Percentiles rank a stretch among this genome's conserved stretches.
phyloP scores from a whole-genome alignment of 345 rosid genomes.

The Moricandia arvensis region DNA sequence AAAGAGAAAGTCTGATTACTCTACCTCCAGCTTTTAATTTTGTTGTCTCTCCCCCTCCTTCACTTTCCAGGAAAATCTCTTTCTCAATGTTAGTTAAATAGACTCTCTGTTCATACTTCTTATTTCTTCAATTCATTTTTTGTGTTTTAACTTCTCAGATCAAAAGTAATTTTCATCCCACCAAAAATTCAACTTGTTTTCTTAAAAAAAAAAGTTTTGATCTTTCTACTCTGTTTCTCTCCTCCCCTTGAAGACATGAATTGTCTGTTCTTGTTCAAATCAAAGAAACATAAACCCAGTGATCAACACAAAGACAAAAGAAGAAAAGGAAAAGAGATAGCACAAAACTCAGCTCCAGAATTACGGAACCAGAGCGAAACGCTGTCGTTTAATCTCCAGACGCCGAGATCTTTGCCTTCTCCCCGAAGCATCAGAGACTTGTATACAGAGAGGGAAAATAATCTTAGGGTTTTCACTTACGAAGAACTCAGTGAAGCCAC shows the following conservation, averaged over 20 bases:
- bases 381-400: constrained; percentile 32
- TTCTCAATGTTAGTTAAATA: constrained; percentile 7
- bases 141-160: not conserved
- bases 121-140: not conserved
- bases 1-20: not conserved
- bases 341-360: constrained; percentile 34
- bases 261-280: constrained; percentile 36
- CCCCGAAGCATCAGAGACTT: constrained; percentile 63
- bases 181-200: constrained; percentile 18
- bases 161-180: not conserved
- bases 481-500: constrained; percentile 76
- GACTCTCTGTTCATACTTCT: constrained; percentile 34
- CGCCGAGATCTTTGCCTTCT: constrained; percentile 45
- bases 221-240: not conserved
- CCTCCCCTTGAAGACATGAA: constrained; percentile 22
- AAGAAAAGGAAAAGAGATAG: constrained; percentile 21
- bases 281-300: constrained; percentile 32
- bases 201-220: not conserved
- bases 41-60: constrained; percentile 11
- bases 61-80: constrained; percentile 24
- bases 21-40: not conserved
- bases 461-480: constrained; percentile 65
- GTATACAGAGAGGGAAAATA: constrained; percentile 61
- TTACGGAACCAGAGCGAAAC: constrained; percentile 10
- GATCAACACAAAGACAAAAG: constrained; percentile 1